These are phyloP conservation scores for Fusarium napiforme DNA, from an alignment of 2,329 filamentous ascomycete species.

Conservation along the genomic window DNA sequence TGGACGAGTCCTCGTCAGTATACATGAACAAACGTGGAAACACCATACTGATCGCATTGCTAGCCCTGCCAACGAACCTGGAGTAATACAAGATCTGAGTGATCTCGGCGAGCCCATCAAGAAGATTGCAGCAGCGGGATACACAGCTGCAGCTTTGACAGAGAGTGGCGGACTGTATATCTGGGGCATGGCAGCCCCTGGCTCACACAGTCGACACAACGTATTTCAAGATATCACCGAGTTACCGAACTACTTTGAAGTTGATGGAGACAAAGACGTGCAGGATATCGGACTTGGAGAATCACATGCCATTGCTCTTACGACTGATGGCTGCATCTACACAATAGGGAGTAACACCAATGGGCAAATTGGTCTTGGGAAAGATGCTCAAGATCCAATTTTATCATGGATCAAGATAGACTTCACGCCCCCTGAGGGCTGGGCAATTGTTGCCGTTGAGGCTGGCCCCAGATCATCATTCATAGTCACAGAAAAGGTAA, in stretches of 20 bases:
- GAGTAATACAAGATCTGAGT: constrained; percentile 59
- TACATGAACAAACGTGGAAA: not conserved
- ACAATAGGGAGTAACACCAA: constrained; percentile 66
- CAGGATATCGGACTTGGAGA: constrained; percentile 68
- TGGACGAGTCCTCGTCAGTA: constrained; percentile 51
- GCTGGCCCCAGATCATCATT: constrained; percentile 64
- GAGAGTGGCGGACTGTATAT: constrained; percentile 67
- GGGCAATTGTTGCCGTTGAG: constrained; percentile 54
- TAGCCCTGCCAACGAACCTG: constrained; percentile 60
- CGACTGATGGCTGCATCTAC: constrained; percentile 60
- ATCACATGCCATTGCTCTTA: constrained; percentile 67
- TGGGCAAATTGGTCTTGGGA: constrained; percentile 67
- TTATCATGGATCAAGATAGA: constrained; percentile 53
- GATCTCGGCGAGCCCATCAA: constrained; percentile 63
- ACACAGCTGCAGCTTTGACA: constrained; percentile 67
- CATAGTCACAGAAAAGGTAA: constrained; percentile 52
- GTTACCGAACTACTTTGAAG: constrained; percentile 57
- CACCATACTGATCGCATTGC: constrained; percentile 6
- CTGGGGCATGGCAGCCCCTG: constrained; percentile 61
- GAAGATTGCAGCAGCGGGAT: constrained; percentile 67
- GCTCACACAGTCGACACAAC: constrained; percentile 46
- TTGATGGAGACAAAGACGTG: constrained; percentile 62
- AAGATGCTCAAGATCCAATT: constrained; percentile 17
- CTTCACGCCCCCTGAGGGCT: constrained; percentile 42
- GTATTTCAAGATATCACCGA: constrained; percentile 46